A percentile compares a stretch with the other conserved stretches of the same genome.
Conservation (phyloP, 164 flowering plant species). For the Nymphaea thermarum region DNA sequence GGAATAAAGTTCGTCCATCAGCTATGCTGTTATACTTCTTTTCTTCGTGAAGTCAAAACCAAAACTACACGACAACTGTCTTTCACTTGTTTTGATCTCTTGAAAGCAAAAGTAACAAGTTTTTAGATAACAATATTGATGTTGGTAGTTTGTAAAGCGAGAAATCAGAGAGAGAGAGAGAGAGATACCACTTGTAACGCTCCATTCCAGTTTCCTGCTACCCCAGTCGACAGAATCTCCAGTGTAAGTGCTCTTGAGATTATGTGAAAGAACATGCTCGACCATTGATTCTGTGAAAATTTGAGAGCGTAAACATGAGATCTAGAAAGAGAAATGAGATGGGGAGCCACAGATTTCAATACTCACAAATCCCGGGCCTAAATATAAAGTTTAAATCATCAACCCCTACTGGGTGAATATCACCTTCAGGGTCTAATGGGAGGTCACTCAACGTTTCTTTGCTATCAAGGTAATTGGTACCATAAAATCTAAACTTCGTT, state of each 20-base stretch:
- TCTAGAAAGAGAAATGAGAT: no score
- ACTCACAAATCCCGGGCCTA: no score
- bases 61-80: no score
- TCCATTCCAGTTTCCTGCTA: constrained; percentile 83
- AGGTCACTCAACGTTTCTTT: no score
- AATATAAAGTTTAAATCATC: no score
- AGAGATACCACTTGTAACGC: constrained; percentile 85
- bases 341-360: no score
- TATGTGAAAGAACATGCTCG: constrained; percentile 48
- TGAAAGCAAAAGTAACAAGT: no score
- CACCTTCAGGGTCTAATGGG: no score
- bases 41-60: not conserved
- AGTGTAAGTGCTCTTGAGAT: constrained; percentile 72
- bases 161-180: not conserved
- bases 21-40: no score
- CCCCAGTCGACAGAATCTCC: constrained; percentile 79
- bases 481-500: not conserved
- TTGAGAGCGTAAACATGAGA: not conserved
- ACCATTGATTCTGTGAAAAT: constrained; percentile 62
- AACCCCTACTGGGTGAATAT: no score
- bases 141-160: not conserved
- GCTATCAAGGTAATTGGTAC: not conserved
- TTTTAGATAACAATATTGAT: no score
- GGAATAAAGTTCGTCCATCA: not conserved
- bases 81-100: no score